Evolutionary conservation across 805 yeast species (phyloP).

Genomic region (Starmerella etchellsii): DNA sequence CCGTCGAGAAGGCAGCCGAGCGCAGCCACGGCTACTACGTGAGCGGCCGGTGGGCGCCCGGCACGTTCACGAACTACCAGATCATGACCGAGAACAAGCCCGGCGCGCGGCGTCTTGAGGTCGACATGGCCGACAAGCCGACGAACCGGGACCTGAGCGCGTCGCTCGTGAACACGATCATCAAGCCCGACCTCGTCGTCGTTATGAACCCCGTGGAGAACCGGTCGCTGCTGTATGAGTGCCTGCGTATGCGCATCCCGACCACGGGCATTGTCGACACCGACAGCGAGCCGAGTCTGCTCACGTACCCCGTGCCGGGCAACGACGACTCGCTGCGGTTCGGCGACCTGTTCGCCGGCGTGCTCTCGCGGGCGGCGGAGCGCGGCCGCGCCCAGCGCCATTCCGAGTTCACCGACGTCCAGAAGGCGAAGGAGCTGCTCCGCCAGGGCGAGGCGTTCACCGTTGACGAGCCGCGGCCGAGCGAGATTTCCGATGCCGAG

Average conservation of each 20-base stretch:
- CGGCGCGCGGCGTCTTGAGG: slow-evolving; percentile 40
- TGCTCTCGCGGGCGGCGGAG: slow-evolving; percentile 74
- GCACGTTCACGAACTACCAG: slow-evolving; percentile 76
- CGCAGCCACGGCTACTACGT: slow-evolving; percentile 73
- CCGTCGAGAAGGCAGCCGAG: slow-evolving; percentile 67
- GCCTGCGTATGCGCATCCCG: slow-evolving; percentile 70
- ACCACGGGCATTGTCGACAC: slow-evolving; percentile 91
- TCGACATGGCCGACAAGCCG: slow-evolving; percentile 58
- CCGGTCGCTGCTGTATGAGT: slow-evolving; percentile 67
- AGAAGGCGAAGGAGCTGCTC: slow-evolving; percentile 19
- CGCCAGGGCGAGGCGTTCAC: slow-evolving; percentile 14
- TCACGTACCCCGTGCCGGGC: slow-evolving; percentile 92
- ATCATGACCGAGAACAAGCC: slow-evolving; percentile 43
- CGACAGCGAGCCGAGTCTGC: slow-evolving; percentile 76
- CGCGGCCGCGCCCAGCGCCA: slow-evolving; percentile 55
- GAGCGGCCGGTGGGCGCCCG: slow-evolving; percentile 82
- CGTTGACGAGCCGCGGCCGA: slow-evolving; percentile 1
- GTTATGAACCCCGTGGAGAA: slow-evolving; percentile 80
- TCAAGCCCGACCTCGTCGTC: slow-evolving; percentile 82
- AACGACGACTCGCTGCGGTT: slow-evolving; percentile 86
- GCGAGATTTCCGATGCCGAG: neutral
- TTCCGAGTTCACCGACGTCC: slow-evolving; percentile 27
- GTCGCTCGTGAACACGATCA: slow-evolving; percentile 36
- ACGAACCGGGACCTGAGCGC: slow-evolving; percentile 46
- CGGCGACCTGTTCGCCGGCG: slow-evolving; percentile 65